phyloP scores from a whole-genome alignment of 805 yeast genomes.

The Pichia paraexigua region DNA sequence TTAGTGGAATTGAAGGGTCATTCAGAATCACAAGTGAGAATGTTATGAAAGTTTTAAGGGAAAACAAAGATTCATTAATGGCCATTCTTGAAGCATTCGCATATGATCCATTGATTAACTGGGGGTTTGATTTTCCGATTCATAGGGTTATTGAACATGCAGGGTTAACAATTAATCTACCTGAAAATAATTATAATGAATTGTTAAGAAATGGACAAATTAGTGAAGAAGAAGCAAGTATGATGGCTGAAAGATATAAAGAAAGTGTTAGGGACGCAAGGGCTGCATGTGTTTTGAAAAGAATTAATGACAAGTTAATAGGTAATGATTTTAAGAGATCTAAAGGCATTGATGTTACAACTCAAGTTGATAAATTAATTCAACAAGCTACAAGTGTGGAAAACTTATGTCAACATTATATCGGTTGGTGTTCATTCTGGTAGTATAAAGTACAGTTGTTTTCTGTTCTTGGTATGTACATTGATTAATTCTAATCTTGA shows the following conservation, averaged over 20 bases:
- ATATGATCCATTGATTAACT: constrained; percentile 93
- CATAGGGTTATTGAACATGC: constrained; percentile 68
- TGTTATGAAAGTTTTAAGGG: constrained; percentile 91
- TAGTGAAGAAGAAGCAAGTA: constrained; percentile 67
- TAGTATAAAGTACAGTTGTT: constrained; percentile 19
- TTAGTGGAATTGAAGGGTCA: constrained; percentile 96
- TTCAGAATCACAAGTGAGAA: constrained; percentile 95
- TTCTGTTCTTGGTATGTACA: no score
- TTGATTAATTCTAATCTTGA: no score
- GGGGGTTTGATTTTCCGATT: constrained; percentile 96
- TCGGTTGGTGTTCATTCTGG: constrained; percentile 99
- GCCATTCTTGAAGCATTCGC: constrained; percentile 98
- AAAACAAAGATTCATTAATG: constrained; percentile 92
- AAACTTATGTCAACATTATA: constrained; percentile 90
- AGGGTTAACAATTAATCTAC: constrained; percentile 48
- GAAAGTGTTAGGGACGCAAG: constrained; percentile 76
- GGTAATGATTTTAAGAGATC: constrained; percentile 85
- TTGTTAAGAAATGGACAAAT: constrained; percentile 64
- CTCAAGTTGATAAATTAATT: constrained; percentile 88
- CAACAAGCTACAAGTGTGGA: constrained; percentile 96
- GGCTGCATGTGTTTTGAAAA: constrained; percentile 79
- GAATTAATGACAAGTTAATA: constrained; percentile 86
- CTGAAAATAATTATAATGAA: constrained; percentile 62
- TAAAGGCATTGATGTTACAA: constrained; percentile 66
- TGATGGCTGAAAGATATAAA: constrained; percentile 62